Base-by-base conservation (phyloP, 2,329 filamentous ascomycete genomes). In the Fusarium sp. region DNA sequence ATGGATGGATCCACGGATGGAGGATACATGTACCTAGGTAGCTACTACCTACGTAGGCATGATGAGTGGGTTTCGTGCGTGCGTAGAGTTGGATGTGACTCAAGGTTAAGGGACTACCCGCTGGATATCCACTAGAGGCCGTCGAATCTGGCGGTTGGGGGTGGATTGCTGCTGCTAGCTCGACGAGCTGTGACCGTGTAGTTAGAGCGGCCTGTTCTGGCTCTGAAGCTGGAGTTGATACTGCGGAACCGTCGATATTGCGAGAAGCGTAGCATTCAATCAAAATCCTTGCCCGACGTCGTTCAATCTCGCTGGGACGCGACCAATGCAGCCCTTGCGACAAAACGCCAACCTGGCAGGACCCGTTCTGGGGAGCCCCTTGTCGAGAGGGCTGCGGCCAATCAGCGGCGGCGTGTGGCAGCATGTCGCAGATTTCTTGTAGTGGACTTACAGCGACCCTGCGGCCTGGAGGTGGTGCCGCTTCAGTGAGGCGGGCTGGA, bases 331-430 rank as follows among this genome's bases (percentile, higher is more conserved):
- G 62, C 66, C 65, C 56, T 52, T 71, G 64, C 64, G 61, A 30
- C 52, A 67, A 70, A 70, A 60, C 62, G 65, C 70, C 68, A 72
- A 63, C 63, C 50, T 66, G 68, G 58, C 62, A 13, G 27, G 63
- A 46, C 62, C 68, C 70, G 51, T 65, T 52, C 54, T 66, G 60
- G 60, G 60, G 60, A 51, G 51, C 46, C 46, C 64, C 60, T 66
- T 65, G 60, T 52, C 31, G 31, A 31, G 13, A n/a, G 10, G 4
- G 2, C 37, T n/a, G 16, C 18, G 15, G 15, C 73, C 71, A 74
- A 73, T 71, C 36, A 71, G 28, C 12, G 13, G 9, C 13, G 16
- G 16, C 10, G 23, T 34, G 54, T n/a, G 46, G 31, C 47, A 44
- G 34, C 34, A 50, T 15, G 52, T 16, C 47, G 56, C 53, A 65